Evolutionary conservation across 2,329 filamentous ascomycete species (phyloP), one percentile per base, ranked within the genome.

Genomic region (Venturia asperata): DNA sequence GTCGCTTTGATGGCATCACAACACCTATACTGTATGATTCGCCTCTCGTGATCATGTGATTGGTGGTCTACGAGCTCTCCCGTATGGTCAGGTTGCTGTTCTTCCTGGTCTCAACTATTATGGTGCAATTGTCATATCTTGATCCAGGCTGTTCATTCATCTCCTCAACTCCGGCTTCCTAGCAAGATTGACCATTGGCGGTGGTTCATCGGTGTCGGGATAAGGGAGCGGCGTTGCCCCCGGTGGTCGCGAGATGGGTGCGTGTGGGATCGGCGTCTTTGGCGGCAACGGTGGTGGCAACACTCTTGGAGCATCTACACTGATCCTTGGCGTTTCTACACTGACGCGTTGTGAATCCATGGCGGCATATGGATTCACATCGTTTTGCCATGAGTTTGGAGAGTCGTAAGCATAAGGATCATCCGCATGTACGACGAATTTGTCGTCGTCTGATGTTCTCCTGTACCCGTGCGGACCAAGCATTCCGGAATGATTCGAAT

Each of bases 141-240:
- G 27, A 11, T n/a, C 30, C 27, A 19, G 9, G 39, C 39, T 41
- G 9, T 11, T 37, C 52, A 58, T n/a, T 58, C 17, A 58, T 37
- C 30, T 34, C 30, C 52, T 58, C 19, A 87, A 90, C 61, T 89
- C 87, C 0, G 93, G 93, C 75, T 97, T 97, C 70, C 87, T 85
- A 56, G 89, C 87, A 83, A 91, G 89, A 71, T 96, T 95, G 9
- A 95, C 91, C 7, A 84, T 81, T 3, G 93, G 93, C 21, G 93
- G 92, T 37, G 89, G 87, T 34, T 88, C 89, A 71, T 95, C 89
- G 58, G 86, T 87, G 61, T 90, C 77, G 0, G 93, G 93, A 74
- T 97, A 97, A 0, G 92, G 92, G 42, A 90, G 71, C 67, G 76
- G 70, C 63, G 5, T 43, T 17, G 7, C 58, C 47, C 60, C 58